Evolutionary conservation across 2,329 filamentous ascomycete genomes (phyloP).

Genomic region (Xylaria arbuscula): DNA sequence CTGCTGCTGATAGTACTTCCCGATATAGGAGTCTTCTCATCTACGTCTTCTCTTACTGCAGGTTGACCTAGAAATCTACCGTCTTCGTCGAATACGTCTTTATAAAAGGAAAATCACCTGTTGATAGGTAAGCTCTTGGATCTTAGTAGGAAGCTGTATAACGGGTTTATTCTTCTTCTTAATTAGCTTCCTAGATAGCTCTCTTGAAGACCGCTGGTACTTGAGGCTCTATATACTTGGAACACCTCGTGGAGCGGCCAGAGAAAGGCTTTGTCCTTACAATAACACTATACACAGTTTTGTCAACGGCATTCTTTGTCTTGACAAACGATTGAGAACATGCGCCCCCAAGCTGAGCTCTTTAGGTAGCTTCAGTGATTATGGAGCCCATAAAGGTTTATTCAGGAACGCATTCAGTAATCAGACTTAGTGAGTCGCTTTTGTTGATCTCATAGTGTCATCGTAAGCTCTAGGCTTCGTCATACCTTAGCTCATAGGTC

Average conservation of each 20-base stretch:
- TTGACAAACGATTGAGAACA: not conserved
- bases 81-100: not conserved
- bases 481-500: not conserved
- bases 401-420: not conserved
- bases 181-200: not conserved
- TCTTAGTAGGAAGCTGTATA: not conserved
- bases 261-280: constrained; percentile 7
- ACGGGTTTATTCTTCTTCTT: constrained; percentile 9
- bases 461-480: not conserved
- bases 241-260: not conserved
- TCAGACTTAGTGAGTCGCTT: too few species aligned
- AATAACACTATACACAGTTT: not conserved
- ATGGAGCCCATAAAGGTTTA: not conserved
- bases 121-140: not conserved
- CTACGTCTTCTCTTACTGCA: constrained; percentile 5
- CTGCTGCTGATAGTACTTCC: not conserved
- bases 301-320: not conserved
- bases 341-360: not conserved
- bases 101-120: not conserved
- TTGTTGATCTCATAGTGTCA: not conserved
- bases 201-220: not conserved
- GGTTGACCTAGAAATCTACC: constrained; percentile 4
- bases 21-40: constrained; percentile 5
- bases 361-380: not conserved
- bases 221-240: constrained; percentile 10